Conservation (phyloP, 148 eudicot genomes). For the Camellia lanceoleosa region DNA sequence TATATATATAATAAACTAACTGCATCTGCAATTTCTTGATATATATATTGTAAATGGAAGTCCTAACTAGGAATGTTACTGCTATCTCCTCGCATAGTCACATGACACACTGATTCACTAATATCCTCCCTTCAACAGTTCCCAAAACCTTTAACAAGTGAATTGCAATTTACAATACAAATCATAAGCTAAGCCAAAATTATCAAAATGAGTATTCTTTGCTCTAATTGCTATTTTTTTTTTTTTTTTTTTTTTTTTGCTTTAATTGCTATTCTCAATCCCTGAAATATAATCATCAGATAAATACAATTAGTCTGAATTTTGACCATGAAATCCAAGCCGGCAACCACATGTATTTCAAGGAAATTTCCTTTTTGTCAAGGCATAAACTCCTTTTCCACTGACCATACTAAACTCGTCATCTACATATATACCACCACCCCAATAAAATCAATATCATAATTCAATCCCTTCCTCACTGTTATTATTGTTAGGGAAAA, state of each 20-base stretch:
- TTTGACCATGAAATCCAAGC: not conserved
- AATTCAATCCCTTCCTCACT: not conserved
- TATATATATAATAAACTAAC: not conserved
- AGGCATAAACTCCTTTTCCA: not conserved
- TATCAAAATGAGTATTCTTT: not conserved
- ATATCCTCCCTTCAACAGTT: not conserved
- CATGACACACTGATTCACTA: not conserved
- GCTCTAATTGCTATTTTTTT: not conserved
- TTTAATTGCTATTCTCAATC: too few species aligned
- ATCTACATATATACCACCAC: not conserved
- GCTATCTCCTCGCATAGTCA: not conserved
- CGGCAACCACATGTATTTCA: not conserved
- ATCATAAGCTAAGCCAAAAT: not conserved
- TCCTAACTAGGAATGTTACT: not conserved
- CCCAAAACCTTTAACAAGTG: not conserved
- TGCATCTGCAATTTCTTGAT: not conserved
- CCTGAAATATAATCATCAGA: not conserved
- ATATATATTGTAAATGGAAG: not conserved
- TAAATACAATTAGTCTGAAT: not conserved
- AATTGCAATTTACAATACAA: not conserved
- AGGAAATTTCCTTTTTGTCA: too few species aligned
- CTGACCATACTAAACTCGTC: not conserved
- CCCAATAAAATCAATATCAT: not conserved
- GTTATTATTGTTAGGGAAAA: too few species aligned
- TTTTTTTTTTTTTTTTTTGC: too few species aligned